A percentile compares a stretch with the other conserved stretches of the same genome.
These are phyloP conservation scores for Ophiosphaerella narmari DNA, from an alignment of 2,329 filamentous ascomycete species.

Conservation along the genomic window DNA sequence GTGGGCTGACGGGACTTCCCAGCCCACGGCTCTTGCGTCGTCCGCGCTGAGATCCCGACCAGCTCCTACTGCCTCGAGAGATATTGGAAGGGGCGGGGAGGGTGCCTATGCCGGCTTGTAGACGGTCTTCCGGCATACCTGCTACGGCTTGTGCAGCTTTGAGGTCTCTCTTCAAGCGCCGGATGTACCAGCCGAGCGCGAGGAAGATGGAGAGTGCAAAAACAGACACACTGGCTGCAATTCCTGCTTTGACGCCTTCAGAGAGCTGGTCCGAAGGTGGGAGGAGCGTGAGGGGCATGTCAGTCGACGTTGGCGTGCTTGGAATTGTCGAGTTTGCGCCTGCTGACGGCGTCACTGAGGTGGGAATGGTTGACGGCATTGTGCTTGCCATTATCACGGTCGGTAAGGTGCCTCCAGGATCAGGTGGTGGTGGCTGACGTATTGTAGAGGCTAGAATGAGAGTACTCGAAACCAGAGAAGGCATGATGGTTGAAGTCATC, in stretches of 20 bases:
- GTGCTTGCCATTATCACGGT: background rate
- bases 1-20: conserved; percentile 13
- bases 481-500: background rate
- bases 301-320: conserved; percentile 10
- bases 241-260: conserved; percentile 28
- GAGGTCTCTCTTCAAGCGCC: conserved; percentile 28
- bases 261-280: conserved; percentile 17
- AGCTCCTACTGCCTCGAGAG: background rate
- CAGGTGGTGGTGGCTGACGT: no score
- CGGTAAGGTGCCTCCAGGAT: no score
- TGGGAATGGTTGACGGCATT: background rate
- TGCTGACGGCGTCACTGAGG: conserved; percentile 1
- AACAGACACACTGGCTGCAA: conserved; percentile 19
- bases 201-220: conserved; percentile 18
- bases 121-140: conserved; percentile 15
- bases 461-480: background rate
- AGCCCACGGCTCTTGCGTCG: conserved; percentile 1
- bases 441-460: background rate
- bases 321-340: background rate
- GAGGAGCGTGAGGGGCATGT: conserved; percentile 14
- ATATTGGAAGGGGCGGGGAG: background rate
- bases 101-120: conserved; percentile 9
- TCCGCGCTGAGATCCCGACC: conserved; percentile 1
- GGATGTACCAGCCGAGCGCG: conserved; percentile 28
- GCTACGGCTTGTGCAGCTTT: conserved; percentile 18